Base-by-base conservation (phyloP, 225 moss, liverwort and hornwort species). In the Lunularia cruciata region DNA sequence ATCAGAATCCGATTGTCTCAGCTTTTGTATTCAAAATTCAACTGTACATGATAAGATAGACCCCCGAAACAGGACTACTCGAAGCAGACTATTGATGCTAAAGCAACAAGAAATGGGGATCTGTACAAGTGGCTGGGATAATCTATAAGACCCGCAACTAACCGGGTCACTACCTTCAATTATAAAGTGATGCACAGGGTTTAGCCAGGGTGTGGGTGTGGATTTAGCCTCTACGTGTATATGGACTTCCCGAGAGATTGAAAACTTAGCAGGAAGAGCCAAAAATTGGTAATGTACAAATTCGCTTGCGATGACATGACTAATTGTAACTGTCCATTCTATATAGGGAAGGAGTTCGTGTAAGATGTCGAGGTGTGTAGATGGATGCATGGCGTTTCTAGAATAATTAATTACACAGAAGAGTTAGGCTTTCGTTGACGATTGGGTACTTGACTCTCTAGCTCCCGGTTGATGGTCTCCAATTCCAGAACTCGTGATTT, bases 361-460 rank as follows among this genome's bases (percentile, higher is more conserved):
- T 26, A n/a, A n/a, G n/a, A n/a, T n/a, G n/a, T n/a, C n/a, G n/a
- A n/a, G n/a, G n/a, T n/a, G 10, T 54, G 12, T 1, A 48, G 1
- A 58, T n/a, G 34, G 34, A n/a, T 35, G 2, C 11, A 11, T 43
- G 43, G n/a, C n/a, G n/a, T n/a, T n/a, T n/a, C 43, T 11, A 43
- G 11, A 11, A 43, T 10, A 25, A 13, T 40, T 14, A 14, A 64
- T 46, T 64, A 64, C 46, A 64, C 63, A 64, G 46, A 23, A 4
- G 45, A 28, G 63, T 46, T 64, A 22, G 28, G 60, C 37, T 78
- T 78, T 30, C 49, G 57, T 40, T 63, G 65, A 49, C 10, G 8
- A 3, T 37, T 30, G 59, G 69, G 73, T 52, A 81, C 33, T 73
- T 73, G 65, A 62, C 70, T 73, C 56, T 77, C 60, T 12, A 81